Conservation (phyloP, 2,329 filamentous ascomycete species). For the Aspergillus sp. region DNA sequence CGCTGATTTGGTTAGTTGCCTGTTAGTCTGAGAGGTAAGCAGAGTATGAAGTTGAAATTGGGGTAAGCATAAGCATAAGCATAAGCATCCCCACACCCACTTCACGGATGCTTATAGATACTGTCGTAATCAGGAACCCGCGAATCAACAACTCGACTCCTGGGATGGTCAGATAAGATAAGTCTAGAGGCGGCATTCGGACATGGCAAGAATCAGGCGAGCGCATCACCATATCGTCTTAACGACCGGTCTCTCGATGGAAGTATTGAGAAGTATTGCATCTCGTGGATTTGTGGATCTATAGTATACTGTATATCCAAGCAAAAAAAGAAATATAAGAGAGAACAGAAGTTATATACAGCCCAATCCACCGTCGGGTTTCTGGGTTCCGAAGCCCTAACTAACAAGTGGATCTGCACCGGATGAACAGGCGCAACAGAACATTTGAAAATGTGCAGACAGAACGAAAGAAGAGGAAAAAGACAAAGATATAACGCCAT, state of each 20-base stretch:
- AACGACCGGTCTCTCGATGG: neutral
- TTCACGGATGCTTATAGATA: neutral
- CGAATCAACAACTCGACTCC: neutral
- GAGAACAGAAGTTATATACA: neutral
- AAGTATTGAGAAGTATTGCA: neutral
- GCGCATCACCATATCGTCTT: neutral
- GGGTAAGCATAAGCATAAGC: constrained; percentile 10
- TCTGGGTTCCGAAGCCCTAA: neutral
- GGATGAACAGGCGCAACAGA: neutral
- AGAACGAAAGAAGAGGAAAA: constrained; percentile 15
- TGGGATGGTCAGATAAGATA: neutral
- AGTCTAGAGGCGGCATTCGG: no score
- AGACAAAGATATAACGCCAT: constrained; percentile 32
- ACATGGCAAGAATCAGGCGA: neutral
- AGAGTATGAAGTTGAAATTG: neutral
- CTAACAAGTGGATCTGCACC: neutral
- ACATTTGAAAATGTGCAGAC: constrained; percentile 11
- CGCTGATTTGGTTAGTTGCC: neutral
- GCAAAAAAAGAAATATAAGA: neutral
- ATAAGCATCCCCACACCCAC: neutral
- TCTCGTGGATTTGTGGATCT: neutral
- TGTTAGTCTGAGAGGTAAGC: neutral
- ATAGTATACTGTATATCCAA: neutral
- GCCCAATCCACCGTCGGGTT: neutral
- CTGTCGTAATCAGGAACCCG: neutral